phyloP scores from a whole-genome alignment of 352 stramenopile species.

The Globisporangium alternatum region DNA sequence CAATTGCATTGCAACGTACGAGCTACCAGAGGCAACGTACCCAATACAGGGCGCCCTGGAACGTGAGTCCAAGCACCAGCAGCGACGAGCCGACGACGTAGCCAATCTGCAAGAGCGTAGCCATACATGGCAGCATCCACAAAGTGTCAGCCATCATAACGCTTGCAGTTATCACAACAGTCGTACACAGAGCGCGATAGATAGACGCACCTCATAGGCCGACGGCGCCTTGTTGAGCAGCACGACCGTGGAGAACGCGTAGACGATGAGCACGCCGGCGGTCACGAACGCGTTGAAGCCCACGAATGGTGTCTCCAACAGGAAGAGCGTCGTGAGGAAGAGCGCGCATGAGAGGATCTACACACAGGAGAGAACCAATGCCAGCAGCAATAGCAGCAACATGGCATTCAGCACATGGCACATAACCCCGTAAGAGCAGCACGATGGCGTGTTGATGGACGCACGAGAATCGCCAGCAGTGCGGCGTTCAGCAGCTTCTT shows the following conservation, averaged over 20 bases:
- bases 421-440: conserved; percentile 1
- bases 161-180: background rate
- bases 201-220: conserved; percentile 57
- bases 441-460: conserved; percentile 11
- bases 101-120: conserved; percentile 45
- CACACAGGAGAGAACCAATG: background rate
- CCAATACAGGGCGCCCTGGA: conserved; percentile 72
- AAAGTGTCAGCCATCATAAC: background rate
- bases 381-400: background rate
- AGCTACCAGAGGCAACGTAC: conserved; percentile 21
- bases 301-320: conserved; percentile 65
- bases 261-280: conserved; percentile 53
- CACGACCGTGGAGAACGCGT: conserved; percentile 72
- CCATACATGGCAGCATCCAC: background rate
- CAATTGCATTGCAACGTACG: background rate
- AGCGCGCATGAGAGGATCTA: conserved; percentile 60
- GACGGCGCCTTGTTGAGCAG: conserved; percentile 81
- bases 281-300: conserved; percentile 70
- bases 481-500: conserved; percentile 67
- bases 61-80: conserved; percentile 62
- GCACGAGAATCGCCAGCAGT: conserved; percentile 63
- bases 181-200: background rate
- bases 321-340: conserved; percentile 66
- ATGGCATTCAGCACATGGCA: background rate
- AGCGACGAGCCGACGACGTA: conserved; percentile 67